Base-by-base conservation (phyloP, 78 protist species). In the Bigelowiella natans region DNA sequence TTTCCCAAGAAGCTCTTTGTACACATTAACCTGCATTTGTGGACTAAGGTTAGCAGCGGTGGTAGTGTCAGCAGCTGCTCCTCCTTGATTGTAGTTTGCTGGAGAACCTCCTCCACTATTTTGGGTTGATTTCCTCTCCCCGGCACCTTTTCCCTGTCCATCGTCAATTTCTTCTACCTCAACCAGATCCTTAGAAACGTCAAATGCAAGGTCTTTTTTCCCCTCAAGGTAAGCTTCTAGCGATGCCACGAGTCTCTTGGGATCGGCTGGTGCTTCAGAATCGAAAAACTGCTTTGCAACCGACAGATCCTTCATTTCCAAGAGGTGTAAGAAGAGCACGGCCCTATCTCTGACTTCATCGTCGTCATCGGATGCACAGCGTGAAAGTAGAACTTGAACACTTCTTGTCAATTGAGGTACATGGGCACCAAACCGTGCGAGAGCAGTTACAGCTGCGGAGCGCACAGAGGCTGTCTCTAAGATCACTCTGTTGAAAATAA, bases 401-500 rank as follows among this genome's bases (percentile, higher is more conserved):
- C 34, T 7, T 18, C 73, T 51, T 3, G 73, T 26, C 39, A 97
- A 92, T 40, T 82, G 63, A 36, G 89, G 92, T 39, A 36, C 37
- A 28, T 63, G 39, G 18, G 95, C 64, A 28, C 96, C 99, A 86
- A 97, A 97, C 92, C 95, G 96, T 39, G 98, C 98, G 31, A 97
- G 95, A 0, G 98, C 94, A 0, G 92, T 82, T 38, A 97, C 97
- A 0, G 99, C 98, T 0, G 97, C 95, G 2, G 99, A 51, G 7
- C 92, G 84, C 31, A 90, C 89, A 2, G 90, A 85, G 36, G 93
- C 93, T 34, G 87, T 87, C 38, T 91, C 94, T 34, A 94, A 90
- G 88, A 94, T 63, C 39, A 95, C 90, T 31, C 98, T 93, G 96
- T 98, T 98, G 97, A 97, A 97, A 90, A 98, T 97, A 93, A 94